These are phyloP conservation scores for Colletotrichum australisinense DNA, from an alignment of 2,329 filamentous ascomycete species.

Conservation along the genomic window DNA sequence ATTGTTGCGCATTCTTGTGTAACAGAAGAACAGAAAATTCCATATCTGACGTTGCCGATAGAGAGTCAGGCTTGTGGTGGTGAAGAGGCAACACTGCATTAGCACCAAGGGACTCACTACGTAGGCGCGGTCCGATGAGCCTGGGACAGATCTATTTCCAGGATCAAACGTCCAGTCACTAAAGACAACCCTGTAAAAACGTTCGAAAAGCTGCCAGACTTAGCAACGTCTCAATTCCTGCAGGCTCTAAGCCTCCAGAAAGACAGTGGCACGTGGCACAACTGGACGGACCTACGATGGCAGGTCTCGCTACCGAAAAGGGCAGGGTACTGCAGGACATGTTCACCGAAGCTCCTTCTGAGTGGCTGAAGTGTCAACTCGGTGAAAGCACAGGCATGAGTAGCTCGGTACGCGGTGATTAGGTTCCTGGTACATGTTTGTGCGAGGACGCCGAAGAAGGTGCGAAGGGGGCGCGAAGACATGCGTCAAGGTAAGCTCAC, in stretches of 20 bases:
- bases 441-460: not conserved
- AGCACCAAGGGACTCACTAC: conserved; percentile 1
- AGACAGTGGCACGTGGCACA: conserved; percentile 25
- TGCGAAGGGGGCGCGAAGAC: not conserved
- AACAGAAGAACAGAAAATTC: conserved; percentile 14
- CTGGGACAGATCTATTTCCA: conserved; percentile 15
- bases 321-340: conserved; percentile 27
- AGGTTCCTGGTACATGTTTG: conserved; percentile 21
- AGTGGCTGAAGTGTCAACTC: conserved; percentile 28
- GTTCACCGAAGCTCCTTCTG: conserved; percentile 23
- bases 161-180: not conserved
- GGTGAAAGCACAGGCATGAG: conserved; percentile 27
- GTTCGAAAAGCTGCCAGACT: conserved; percentile 9
- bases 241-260: conserved; percentile 5
- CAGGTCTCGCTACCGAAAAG: conserved; percentile 17
- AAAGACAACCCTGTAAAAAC: not conserved
- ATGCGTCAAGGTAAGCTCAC: conserved; percentile 1
- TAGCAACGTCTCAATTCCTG: conserved; percentile 4
- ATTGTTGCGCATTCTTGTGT: not conserved
- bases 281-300: conserved; percentile 17
- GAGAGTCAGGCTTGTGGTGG: not conserved
- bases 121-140: conserved; percentile 28
- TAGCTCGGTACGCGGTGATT: conserved; percentile 16
- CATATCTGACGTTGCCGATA: not conserved
- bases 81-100: conserved; percentile 6